Conservation (phyloP, 1,284 basidiomycete genomes). For the Ganoderma lucidum region DNA sequence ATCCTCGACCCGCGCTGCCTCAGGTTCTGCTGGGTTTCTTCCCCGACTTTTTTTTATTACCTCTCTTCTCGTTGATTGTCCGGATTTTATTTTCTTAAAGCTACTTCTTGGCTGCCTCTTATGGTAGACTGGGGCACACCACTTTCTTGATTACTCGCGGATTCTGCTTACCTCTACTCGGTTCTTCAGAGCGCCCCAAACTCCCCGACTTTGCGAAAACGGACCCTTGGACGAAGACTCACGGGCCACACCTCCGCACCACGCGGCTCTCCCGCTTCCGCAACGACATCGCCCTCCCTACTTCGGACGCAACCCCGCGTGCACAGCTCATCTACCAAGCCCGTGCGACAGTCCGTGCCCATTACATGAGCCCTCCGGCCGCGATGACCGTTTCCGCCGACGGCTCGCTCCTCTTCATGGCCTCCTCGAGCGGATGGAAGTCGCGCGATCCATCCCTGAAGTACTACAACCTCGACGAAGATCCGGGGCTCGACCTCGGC, state of each 20-base stretch:
- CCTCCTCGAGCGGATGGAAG: conserved; percentile 44
- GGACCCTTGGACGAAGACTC: neutral
- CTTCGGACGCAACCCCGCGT: neutral
- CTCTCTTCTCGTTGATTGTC: neutral
- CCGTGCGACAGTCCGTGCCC: neutral
- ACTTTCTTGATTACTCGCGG: no score
- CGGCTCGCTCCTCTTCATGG: conserved; percentile 39
- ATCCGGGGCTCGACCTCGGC: conserved; percentile 20
- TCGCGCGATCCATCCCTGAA: conserved; percentile 41
- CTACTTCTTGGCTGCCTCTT: no score
- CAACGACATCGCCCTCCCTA: neutral
- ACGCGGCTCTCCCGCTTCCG: neutral
- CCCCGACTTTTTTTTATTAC: no score
- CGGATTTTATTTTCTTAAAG: no score
- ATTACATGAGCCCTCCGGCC: neutral
- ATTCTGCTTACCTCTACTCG: neutral
- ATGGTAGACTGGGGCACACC: no score
- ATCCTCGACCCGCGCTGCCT: no score
- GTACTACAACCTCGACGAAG: conserved; percentile 39
- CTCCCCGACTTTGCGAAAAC: neutral
- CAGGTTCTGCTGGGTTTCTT: no score
- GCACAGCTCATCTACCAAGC: neutral
- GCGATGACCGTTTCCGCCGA: neutral
- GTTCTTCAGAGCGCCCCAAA: neutral
- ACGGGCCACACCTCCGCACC: neutral